Conservation (phyloP, 495 filamentous ascomycete genomes). For the Lasiosphaeriaceae sp. region DNA sequence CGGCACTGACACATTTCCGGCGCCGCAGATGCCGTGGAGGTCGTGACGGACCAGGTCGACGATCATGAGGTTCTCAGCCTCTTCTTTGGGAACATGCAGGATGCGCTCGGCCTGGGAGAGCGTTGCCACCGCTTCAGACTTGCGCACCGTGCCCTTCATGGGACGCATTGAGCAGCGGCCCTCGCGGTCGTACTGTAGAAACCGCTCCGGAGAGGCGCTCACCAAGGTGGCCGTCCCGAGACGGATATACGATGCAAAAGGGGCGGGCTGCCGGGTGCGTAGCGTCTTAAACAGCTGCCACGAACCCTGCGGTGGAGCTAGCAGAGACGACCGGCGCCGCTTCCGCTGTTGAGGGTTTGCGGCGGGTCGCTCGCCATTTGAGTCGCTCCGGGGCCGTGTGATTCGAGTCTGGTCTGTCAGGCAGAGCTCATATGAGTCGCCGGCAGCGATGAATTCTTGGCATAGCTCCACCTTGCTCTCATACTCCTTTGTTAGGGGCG, state of each 20-base stretch:
- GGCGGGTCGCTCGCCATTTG: slow-evolving; percentile 26
- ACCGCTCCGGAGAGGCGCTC: slow-evolving; percentile 87
- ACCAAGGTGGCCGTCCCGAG: slow-evolving; percentile 67
- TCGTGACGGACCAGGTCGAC: slow-evolving; percentile 93
- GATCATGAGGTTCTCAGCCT: slow-evolving; percentile 97
- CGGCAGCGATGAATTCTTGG: slow-evolving; percentile 66
- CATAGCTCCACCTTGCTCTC: slow-evolving; percentile 62
- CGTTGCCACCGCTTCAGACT: slow-evolving; percentile 53
- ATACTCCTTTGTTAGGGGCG: slow-evolving; percentile 56
- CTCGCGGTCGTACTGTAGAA: slow-evolving; percentile 65
- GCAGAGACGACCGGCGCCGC: slow-evolving; percentile 4
- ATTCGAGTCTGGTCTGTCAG: slow-evolving; percentile 73
- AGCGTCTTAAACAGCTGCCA: slow-evolving; percentile 75
- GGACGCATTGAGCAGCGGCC: slow-evolving; percentile 65
- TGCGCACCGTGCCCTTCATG: slow-evolving; percentile 93
- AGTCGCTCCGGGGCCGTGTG: slow-evolving; percentile 40
- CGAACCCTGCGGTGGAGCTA: slow-evolving; percentile 17
- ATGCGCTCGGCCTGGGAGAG: slow-evolving; percentile 63
- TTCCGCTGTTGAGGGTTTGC: slow-evolving; percentile 7
- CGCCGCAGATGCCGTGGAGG: slow-evolving; percentile 72
- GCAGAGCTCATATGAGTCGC: slow-evolving; percentile 92
- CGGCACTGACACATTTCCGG: slow-evolving; percentile 59
- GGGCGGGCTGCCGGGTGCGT: slow-evolving; percentile 71
- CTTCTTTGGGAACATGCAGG: slow-evolving; percentile 77
- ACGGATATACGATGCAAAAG: slow-evolving; percentile 80